These are phyloP conservation scores for Alloteropsis semialata DNA, from an alignment of 176 grass and related monocot genomes.

Conservation along the genomic window DNA sequence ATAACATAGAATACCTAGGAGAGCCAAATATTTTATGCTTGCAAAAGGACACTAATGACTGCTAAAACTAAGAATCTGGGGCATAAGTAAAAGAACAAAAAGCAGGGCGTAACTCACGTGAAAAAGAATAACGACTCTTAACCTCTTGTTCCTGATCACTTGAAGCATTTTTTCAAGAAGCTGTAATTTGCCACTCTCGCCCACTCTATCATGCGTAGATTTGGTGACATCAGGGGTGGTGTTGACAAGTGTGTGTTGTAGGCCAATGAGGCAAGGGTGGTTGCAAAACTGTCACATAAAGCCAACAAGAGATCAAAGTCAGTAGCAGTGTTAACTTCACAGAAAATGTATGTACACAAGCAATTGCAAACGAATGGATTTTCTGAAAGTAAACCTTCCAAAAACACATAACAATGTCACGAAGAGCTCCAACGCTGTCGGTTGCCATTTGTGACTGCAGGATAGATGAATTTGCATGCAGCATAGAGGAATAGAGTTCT, in stretches of 20 bases:
- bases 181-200: constrained; percentile 68
- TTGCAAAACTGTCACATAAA: constrained; percentile 77
- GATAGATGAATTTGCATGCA: constrained; percentile 50
- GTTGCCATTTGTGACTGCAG: constrained; percentile 57
- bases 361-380: constrained; percentile 17
- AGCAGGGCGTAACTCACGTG: constrained; percentile 43
- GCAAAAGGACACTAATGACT: neutral
- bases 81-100: constrained; percentile 7
- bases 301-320: constrained; percentile 20
- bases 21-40: neutral
- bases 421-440: constrained; percentile 55
- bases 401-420: constrained; percentile 48
- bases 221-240: constrained; percentile 39
- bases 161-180: constrained; percentile 81
- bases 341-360: neutral
- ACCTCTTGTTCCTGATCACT: constrained; percentile 44
- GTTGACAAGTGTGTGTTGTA: constrained; percentile 36
- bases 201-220: constrained; percentile 41
- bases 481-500: constrained; percentile 58
- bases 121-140: constrained; percentile 79
- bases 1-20: neutral
- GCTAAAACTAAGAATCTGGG: constrained; percentile 16
- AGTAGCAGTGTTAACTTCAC: constrained; percentile 3
- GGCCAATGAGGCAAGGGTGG: constrained; percentile 76
- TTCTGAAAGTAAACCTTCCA: constrained; percentile 56